These are phyloP conservation scores for Ophiostoma ulmi DNA, from an alignment of 2,329 filamentous ascomycete genomes.

Conservation along the genomic window DNA sequence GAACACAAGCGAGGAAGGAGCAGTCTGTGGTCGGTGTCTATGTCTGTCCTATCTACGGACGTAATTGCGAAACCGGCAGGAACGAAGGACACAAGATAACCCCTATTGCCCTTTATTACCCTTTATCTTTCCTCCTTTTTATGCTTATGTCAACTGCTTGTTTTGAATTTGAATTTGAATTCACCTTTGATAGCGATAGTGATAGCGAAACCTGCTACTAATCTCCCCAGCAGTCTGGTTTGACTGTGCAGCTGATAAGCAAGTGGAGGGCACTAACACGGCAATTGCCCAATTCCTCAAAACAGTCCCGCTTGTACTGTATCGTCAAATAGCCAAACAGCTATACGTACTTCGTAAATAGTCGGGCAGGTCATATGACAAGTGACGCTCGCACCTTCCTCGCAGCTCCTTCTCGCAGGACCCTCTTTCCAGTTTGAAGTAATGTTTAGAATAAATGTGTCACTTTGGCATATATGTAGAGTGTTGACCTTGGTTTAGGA, in stretches of 20 bases:
- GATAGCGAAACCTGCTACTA: neutral
- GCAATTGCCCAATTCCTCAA: neutral
- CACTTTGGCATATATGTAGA: neutral
- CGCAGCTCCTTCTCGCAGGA: neutral
- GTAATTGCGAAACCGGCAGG: neutral
- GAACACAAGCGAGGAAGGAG: slow-evolving; percentile 3
- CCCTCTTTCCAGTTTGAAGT: neutral
- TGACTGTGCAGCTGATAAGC: slow-evolving; percentile 7
- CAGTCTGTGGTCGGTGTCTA: neutral
- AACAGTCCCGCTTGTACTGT: neutral
- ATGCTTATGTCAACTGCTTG: no score
- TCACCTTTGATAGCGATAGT: no score
- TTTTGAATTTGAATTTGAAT: neutral
- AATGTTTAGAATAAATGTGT: neutral
- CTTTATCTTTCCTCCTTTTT: neutral
- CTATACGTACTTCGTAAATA: neutral
- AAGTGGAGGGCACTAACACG: slow-evolving; percentile 14
- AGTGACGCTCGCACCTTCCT: neutral
- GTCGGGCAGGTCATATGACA: neutral
- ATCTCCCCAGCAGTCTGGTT: slow-evolving; percentile 13
- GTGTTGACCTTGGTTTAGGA: neutral
- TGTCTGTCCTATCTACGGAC: neutral
- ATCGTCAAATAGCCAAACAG: neutral
- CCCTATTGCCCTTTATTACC: neutral
- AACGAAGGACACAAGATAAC: slow-evolving; percentile 7